These are phyloP conservation scores for Aphanomyces euteiches DNA, from an alignment of 352 stramenopile genomes.

Conservation along the genomic window DNA sequence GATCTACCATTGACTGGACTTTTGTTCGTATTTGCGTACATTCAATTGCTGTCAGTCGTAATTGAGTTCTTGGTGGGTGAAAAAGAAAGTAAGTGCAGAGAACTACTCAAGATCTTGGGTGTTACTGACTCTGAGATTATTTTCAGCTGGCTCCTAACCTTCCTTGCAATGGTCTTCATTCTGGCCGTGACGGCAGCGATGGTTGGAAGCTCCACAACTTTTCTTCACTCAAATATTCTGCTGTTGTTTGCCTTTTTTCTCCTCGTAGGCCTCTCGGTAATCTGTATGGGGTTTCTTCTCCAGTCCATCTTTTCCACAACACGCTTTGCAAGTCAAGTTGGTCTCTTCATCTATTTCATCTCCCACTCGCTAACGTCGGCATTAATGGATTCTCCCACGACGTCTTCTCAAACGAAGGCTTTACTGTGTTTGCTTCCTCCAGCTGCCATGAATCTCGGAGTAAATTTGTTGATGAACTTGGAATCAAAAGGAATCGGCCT, in stretches of 20 bases:
- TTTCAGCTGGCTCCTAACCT: constrained; percentile 74
- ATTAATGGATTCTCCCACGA: neutral
- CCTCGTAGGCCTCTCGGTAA: neutral
- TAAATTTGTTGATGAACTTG: neutral
- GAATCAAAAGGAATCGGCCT: neutral
- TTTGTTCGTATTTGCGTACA: constrained; percentile 32
- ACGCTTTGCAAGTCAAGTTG: constrained; percentile 7
- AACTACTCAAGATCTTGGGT: constrained; percentile 91
- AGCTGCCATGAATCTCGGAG: neutral
- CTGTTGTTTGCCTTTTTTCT: constrained; percentile 43
- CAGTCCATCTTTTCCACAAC: constrained; percentile 6
- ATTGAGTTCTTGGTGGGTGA: constrained; percentile 57
- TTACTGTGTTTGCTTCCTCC: neutral
- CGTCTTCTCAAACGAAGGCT: constrained; percentile 34
- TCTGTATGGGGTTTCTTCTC: constrained; percentile 34
- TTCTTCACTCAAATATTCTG: constrained; percentile 41
- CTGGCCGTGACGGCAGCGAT: constrained; percentile 49
- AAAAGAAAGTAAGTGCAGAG: constrained; percentile 44
- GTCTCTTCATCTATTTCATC: constrained; percentile 7
- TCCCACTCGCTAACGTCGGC: neutral
- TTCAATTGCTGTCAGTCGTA: constrained; percentile 69
- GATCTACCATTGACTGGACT: constrained; percentile 55
- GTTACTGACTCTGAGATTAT: constrained; percentile 56
- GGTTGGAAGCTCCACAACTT: constrained; percentile 39
- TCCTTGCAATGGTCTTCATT: constrained; percentile 54